A percentile compares a stretch with the other conserved stretches of the same genome.
Conservation (phyloP, 2,329 filamentous ascomycete species). For the Pochonia chlamydosporia region DNA sequence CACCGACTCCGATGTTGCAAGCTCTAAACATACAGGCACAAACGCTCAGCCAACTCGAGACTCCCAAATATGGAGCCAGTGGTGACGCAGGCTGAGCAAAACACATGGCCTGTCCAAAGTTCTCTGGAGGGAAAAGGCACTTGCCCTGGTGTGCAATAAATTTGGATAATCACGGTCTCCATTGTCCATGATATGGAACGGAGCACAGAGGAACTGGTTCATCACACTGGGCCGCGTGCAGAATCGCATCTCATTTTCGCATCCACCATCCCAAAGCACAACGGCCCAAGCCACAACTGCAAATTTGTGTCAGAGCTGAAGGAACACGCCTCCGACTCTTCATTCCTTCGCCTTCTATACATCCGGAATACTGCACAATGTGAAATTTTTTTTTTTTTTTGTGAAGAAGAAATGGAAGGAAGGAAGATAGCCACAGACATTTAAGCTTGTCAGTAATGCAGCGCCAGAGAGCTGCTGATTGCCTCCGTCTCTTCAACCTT, state of each 20-base stretch:
- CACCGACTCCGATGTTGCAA: no score
- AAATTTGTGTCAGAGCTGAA: not conserved
- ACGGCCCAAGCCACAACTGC: not conserved
- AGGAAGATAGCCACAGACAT: no score
- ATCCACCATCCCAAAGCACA: not conserved
- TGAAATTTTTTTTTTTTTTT: no score
- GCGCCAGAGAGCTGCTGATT: no score
- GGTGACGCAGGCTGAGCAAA: not conserved
- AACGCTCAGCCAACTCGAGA: not conserved
- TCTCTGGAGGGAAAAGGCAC: no score
- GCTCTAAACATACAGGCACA: not conserved
- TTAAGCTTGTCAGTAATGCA: no score
- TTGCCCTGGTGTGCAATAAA: no score
- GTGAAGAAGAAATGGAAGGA: conserved; percentile 5
- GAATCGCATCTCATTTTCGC: not conserved
- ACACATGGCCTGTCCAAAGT: no score
- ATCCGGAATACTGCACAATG: no score
- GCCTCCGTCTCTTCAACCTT: no score
- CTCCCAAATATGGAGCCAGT: not conserved
- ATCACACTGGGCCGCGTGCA: not conserved
- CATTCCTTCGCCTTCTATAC: no score
- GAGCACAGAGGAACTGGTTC: not conserved
- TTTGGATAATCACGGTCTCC: no score
- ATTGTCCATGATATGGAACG: not conserved
- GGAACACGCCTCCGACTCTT: not conserved